Conservation (phyloP, 306 rosid genomes). For the Acmispon strigosus region DNA sequence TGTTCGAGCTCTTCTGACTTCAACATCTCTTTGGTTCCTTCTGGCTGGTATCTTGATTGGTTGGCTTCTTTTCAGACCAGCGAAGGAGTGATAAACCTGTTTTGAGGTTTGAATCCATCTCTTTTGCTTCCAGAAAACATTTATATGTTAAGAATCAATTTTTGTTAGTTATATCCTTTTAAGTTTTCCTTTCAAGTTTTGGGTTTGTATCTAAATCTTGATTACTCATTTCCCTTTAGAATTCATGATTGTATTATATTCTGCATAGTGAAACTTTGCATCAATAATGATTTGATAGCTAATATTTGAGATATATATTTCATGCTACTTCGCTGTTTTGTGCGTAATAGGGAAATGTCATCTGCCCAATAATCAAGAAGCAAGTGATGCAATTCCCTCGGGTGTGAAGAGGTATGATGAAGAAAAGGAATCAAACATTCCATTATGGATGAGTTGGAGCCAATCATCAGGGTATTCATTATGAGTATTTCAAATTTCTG, state of each 20-base stretch:
- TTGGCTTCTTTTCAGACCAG: neutral
- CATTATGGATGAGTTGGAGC: neutral
- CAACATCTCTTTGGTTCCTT: neutral
- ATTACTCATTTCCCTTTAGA: neutral
- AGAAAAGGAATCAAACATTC: neutral
- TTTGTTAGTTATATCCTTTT: too few species aligned
- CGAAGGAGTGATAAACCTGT: neutral
- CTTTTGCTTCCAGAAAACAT: neutral
- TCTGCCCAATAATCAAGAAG: neutral
- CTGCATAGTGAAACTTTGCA: neutral
- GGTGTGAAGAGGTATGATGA: neutral
- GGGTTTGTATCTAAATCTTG: neutral
- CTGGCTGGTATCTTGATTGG: neutral
- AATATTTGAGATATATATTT: neutral
- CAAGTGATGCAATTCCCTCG: neutral
- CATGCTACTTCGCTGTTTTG: neutral
- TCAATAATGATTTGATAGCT: too few species aligned
- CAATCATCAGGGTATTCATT: neutral
- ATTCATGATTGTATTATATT: neutral
- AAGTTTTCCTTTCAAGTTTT: neutral
- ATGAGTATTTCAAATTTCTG: neutral
- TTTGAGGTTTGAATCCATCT: neutral
- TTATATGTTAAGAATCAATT: neutral
- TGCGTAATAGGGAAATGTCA: neutral
- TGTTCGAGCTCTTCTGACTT: neutral